These are phyloP conservation scores for Suillus lakei DNA, from an alignment of 768 basidiomycete species.

Conservation along the genomic window DNA sequence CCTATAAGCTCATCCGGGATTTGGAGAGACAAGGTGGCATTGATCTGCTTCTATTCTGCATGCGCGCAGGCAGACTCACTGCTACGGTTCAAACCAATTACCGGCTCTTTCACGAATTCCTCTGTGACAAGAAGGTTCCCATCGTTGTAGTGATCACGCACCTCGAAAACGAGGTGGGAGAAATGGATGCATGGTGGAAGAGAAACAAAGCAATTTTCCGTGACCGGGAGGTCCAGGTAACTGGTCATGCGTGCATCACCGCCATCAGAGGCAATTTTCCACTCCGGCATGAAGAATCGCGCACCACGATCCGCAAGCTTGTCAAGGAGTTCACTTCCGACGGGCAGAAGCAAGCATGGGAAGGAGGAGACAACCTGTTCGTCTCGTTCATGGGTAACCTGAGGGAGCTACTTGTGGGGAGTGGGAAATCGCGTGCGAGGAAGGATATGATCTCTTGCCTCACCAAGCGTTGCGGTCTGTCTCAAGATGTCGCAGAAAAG, in stretches of 20 bases:
- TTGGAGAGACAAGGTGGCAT: constrained; percentile 39
- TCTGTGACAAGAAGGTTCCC: constrained; percentile 44
- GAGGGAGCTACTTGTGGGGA: constrained; percentile 20
- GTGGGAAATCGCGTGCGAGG: constrained; percentile 25
- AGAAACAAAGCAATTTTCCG: constrained; percentile 36
- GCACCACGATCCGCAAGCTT: constrained; percentile 22
- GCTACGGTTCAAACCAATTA: constrained; percentile 42
- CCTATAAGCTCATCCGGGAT: constrained; percentile 35
- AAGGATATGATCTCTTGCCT: constrained; percentile 30
- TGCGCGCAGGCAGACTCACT: constrained; percentile 42
- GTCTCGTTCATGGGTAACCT: constrained; percentile 21
- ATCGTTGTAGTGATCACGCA: constrained; percentile 43
- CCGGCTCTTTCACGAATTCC: constrained; percentile 40
- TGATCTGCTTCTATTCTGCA: constrained; percentile 43
- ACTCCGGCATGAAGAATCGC: constrained; percentile 32
- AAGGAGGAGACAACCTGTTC: constrained; percentile 14
- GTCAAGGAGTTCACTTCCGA: constrained; percentile 26
- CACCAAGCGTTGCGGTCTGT: constrained; percentile 31
- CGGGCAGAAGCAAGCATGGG: constrained; percentile 28
- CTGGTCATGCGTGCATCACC: constrained; percentile 46
- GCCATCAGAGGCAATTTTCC: constrained; percentile 26
- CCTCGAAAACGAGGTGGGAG: constrained; percentile 38
- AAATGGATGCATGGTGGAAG: constrained; percentile 45
- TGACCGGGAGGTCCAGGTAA: constrained; percentile 30
- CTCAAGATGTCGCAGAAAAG: constrained; percentile 27